Percentiles rank a stretch among this genome's conserved stretches.
These are phyloP conservation scores for Clausena lansium DNA, from an alignment of 345 rosid genomes.

Conservation along the genomic window DNA sequence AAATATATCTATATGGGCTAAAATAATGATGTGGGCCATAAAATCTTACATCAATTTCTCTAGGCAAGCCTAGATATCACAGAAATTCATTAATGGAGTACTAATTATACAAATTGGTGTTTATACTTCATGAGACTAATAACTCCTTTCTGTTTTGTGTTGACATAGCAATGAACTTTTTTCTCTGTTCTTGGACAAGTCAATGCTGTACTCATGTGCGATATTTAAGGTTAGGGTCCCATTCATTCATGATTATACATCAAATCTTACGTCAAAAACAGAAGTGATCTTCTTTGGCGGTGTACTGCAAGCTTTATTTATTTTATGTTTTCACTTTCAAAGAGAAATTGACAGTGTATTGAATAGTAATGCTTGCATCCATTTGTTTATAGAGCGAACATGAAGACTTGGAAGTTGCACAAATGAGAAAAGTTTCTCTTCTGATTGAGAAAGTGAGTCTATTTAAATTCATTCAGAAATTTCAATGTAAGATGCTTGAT, in stretches of 20 bases:
- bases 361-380: not conserved
- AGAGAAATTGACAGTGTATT: not conserved
- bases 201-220: conserved; percentile 87
- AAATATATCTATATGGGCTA: too few species aligned
- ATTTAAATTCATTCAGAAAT: not conserved
- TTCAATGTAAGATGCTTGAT: not conserved
- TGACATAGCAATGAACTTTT: conserved; percentile 81
- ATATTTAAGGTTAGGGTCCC: conserved; percentile 61
- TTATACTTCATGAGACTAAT: not conserved
- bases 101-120: too few species aligned
- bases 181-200: conserved; percentile 77
- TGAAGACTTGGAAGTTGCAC: conserved; percentile 74
- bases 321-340: not conserved
- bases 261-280: not conserved
- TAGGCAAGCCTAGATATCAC: too few species aligned
- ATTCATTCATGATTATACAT: not conserved
- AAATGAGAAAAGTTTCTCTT: conserved; percentile 68
- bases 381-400: conserved; percentile 39
- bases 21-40: too few species aligned
- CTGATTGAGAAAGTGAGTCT: conserved; percentile 68
- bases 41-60: too few species aligned
- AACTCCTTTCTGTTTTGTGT: conserved; percentile 1
- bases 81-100: too few species aligned
- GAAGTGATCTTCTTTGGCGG: conserved; percentile 1
- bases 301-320: not conserved